Evolutionary conservation across 23 red algal genomes (phyloP).

Genomic region (Gracilaria caudata): DNA sequence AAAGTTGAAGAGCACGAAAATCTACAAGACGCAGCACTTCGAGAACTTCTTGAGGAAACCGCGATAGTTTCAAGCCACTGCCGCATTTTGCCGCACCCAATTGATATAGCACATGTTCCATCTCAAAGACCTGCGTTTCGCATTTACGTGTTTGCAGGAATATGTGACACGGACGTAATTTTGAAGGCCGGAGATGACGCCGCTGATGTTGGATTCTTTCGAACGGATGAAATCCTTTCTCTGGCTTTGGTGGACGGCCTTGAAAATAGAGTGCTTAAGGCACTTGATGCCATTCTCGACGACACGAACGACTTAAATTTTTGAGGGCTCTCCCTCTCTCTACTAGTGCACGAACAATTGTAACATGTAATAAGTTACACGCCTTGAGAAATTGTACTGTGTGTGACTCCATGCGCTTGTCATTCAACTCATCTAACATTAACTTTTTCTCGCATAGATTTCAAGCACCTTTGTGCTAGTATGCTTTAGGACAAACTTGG

Average conservation of each 20-base stretch:
- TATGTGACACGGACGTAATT: not conserved
- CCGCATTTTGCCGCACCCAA: constrained; percentile 17
- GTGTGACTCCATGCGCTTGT: no score
- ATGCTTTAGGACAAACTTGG: not conserved
- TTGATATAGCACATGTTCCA: constrained; percentile 31
- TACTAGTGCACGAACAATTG: no score
- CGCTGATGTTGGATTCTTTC: constrained; percentile 38
- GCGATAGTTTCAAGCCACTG: constrained; percentile 1
- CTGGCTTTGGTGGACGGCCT: constrained; percentile 9
- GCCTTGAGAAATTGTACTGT: no score
- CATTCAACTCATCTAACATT: not conserved
- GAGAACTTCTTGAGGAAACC: constrained; percentile 61
- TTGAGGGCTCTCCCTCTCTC: not conserved
- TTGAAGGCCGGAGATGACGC: constrained; percentile 46
- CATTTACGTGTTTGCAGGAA: constrained; percentile 55
- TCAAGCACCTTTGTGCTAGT: not conserved
- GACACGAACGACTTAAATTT: not conserved
- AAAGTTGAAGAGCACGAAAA: constrained; percentile 21
- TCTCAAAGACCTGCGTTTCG: not conserved
- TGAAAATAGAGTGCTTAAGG: constrained; percentile 12
- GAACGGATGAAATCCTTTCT: constrained; percentile 15
- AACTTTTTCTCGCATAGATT: not conserved
- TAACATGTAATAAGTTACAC: no score
- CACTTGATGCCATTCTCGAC: constrained; percentile 2
- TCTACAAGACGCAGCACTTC: constrained; percentile 25